Evolutionary conservation across 1,139 yeast genomes (phyloP).

Genomic region (Diutina scorzettiae): DNA sequence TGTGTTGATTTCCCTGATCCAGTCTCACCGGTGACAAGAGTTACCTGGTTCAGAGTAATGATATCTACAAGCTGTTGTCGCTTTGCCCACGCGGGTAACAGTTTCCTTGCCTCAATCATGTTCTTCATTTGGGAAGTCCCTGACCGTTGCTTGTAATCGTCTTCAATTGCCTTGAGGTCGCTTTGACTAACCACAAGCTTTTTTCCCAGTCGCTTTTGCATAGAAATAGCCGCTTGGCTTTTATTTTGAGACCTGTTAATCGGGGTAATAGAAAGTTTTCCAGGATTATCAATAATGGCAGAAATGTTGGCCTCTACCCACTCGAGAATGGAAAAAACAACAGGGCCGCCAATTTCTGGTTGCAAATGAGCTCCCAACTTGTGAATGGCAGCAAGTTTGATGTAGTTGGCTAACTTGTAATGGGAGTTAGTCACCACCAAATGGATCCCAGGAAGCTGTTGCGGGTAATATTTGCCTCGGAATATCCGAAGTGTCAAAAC

Average conservation of each 20-base stretch:
- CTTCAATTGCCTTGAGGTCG: conserved; percentile 16
- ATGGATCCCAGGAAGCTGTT: conserved; percentile 49
- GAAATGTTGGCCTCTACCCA: conserved; percentile 61
- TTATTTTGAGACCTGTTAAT: background rate
- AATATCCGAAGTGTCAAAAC: conserved; percentile 39
- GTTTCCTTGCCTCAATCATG: conserved; percentile 27
- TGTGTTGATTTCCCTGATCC: conserved; percentile 96
- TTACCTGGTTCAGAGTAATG: conserved; percentile 49
- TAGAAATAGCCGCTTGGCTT: background rate
- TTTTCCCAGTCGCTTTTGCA: background rate
- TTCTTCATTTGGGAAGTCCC: conserved; percentile 11
- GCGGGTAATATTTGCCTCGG: conserved; percentile 44
- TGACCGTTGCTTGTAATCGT: conserved; percentile 13
- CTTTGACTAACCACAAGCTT: conserved; percentile 6
- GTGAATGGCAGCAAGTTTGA: conserved; percentile 51
- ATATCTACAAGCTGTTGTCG: conserved; percentile 40
- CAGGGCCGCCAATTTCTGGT: conserved; percentile 50
- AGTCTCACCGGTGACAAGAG: conserved; percentile 88
- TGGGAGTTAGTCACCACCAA: conserved; percentile 35
- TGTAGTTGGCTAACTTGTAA: conserved; percentile 57
- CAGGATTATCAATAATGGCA: conserved; percentile 57
- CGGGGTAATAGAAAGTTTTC: conserved; percentile 16
- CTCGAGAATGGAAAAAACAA: conserved; percentile 53
- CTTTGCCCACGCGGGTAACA: conserved; percentile 79
- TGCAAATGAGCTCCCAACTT: conserved; percentile 31